A percentile compares a stretch with the other conserved stretches of the same genome.
Conservation (phyloP, 345 rosid genomes). For the Murraya paniculata region DNA sequence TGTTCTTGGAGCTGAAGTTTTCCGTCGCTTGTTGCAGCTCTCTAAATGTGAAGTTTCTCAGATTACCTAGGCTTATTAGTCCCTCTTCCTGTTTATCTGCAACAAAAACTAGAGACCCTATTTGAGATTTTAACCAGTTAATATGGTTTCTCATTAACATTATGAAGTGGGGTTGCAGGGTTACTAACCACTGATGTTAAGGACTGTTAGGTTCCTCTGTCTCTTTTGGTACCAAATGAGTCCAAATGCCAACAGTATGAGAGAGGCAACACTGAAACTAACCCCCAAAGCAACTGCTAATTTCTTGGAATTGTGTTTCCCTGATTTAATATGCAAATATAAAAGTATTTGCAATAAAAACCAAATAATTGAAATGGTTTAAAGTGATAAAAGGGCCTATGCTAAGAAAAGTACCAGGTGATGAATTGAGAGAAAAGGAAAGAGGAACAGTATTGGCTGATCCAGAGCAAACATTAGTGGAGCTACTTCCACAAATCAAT, state of each 20-base stretch:
- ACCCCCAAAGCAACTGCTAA: conserved; percentile 71
- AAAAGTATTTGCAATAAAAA: background rate
- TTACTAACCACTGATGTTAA: conserved; percentile 53
- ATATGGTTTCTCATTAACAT: background rate
- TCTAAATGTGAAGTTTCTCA: conserved; percentile 73
- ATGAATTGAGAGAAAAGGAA: conserved; percentile 47
- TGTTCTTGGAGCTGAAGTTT: conserved; percentile 73
- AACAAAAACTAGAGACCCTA: background rate
- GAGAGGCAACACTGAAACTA: conserved; percentile 49
- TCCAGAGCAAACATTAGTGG: conserved; percentile 58
- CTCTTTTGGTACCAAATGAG: conserved; percentile 57
- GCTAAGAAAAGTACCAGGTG: conserved; percentile 44
- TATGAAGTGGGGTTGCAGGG: background rate
- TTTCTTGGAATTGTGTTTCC: conserved; percentile 55
- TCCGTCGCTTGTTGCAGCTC: conserved; percentile 80
- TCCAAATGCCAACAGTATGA: conserved; percentile 46
- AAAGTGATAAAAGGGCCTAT: background rate
- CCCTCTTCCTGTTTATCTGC: conserved; percentile 78
- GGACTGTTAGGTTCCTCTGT: conserved; percentile 36
- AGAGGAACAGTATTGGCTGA: conserved; percentile 50
- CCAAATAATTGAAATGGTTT: background rate
- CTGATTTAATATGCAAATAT: conserved; percentile 21
- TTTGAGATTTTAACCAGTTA: background rate
- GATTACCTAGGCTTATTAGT: conserved; percentile 68
- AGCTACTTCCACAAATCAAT: conserved; percentile 62